These are phyloP conservation scores for Pythium diclinum DNA, from an alignment of 352 stramenopile genomes.

Conservation along the genomic window DNA sequence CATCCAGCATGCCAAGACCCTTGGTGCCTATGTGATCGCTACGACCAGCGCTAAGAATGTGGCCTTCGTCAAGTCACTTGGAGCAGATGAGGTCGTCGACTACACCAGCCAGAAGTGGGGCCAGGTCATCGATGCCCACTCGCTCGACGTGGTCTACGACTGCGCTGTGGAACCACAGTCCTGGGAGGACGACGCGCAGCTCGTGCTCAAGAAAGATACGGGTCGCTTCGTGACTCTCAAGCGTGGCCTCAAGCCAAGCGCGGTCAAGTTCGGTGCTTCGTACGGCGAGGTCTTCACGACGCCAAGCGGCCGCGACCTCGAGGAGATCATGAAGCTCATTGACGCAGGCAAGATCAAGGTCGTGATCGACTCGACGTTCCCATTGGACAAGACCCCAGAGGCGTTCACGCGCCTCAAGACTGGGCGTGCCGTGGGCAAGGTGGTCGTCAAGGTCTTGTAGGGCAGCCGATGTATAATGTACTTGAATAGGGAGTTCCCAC, in stretches of 20 bases:
- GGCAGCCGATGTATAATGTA: too few species aligned
- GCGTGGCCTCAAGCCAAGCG: constrained; percentile 33
- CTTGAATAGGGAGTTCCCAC: too few species aligned
- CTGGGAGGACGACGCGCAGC: constrained; percentile 38
- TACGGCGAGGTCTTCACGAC: constrained; percentile 23
- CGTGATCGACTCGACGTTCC: constrained; percentile 38
- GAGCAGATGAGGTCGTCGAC: constrained; percentile 42
- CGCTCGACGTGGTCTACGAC: constrained; percentile 27
- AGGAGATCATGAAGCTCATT: constrained; percentile 39
- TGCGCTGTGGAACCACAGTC: constrained; percentile 27
- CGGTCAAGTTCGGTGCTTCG: constrained; percentile 50
- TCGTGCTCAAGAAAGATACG: constrained; percentile 36
- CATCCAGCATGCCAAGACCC: constrained; percentile 36
- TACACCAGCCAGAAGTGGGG: constrained; percentile 39
- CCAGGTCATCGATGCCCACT: constrained; percentile 23
- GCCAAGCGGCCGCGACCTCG: constrained; percentile 30
- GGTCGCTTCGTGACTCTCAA: constrained; percentile 43
- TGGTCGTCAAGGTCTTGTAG: constrained; percentile 25
- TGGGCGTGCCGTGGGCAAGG: constrained; percentile 38
- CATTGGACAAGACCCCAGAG: constrained; percentile 40
- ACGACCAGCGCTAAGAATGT: constrained; percentile 37
- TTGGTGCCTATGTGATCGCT: constrained; percentile 24
- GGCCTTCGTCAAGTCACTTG: constrained; percentile 34
- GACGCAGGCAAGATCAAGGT: constrained; percentile 34
- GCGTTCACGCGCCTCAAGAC: constrained; percentile 48